Evolutionary conservation across 73 alveolate genomes (phyloP).

Genomic region (Uronychia binucleata): DNA sequence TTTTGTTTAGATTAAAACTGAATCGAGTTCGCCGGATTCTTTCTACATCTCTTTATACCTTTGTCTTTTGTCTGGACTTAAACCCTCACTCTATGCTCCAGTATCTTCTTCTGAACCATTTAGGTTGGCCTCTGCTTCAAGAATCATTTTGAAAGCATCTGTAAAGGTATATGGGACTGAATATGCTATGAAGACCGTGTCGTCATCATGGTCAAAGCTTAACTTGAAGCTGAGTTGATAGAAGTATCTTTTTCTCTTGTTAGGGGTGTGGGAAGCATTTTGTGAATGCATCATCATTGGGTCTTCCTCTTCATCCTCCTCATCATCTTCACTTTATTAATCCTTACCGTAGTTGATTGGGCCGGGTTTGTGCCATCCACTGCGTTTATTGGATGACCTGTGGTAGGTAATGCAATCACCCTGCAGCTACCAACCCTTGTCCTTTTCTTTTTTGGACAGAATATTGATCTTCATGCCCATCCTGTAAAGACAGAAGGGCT

Average conservation of each 20-base stretch:
- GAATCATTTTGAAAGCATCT: no score
- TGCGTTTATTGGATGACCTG: constrained; percentile 20
- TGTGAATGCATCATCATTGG: constrained; percentile 32
- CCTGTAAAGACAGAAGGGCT: constrained; percentile 53
- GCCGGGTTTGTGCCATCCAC: constrained; percentile 60
- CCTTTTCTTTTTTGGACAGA: background rate
- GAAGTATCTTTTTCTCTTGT: constrained; percentile 39
- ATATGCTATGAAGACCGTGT: constrained; percentile 59
- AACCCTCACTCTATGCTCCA: no score
- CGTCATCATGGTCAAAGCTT: constrained; percentile 39
- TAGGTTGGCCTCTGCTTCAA: no score
- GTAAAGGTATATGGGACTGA: constrained; percentile 54
- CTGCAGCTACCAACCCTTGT: background rate
- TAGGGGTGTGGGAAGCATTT: no score
- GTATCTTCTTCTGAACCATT: no score
- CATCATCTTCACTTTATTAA: constrained; percentile 17
- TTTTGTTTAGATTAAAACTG: no score
- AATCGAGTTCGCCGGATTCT: no score
- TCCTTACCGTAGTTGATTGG: constrained; percentile 30
- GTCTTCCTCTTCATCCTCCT: constrained; percentile 53
- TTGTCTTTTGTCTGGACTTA: no score
- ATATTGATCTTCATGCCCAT: constrained; percentile 56
- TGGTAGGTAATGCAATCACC: constrained; percentile 19
- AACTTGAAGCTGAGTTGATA: constrained; percentile 27
- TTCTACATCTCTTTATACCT: no score